Conservation (phyloP, 2,329 filamentous ascomycete species). For the Bisporella sp. region DNA sequence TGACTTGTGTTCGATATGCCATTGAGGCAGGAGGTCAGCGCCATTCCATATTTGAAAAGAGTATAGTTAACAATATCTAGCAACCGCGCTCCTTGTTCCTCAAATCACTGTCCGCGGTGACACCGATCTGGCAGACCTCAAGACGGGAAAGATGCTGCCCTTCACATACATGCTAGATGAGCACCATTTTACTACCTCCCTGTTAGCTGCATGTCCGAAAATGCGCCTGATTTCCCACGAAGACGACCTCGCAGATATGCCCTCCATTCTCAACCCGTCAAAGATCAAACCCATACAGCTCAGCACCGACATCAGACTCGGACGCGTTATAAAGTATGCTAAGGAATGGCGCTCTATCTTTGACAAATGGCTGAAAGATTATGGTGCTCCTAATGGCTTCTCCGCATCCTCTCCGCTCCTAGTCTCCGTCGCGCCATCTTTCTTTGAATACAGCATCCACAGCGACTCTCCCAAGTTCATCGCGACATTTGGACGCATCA, state of each 20-base stretch:
- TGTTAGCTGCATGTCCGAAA: constrained; percentile 13
- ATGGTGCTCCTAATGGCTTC: background rate
- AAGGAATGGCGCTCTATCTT: constrained; percentile 6
- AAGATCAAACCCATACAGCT: background rate
- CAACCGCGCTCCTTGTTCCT: background rate
- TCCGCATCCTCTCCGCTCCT: constrained; percentile 6
- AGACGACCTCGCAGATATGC: constrained; percentile 13
- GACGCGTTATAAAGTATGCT: background rate
- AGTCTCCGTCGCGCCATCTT: constrained; percentile 5
- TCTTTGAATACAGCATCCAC: constrained; percentile 27
- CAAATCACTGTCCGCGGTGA: constrained; percentile 12
- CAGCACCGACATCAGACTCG: constrained; percentile 1
- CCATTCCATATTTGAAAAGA: background rate
- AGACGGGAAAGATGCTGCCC: constrained; percentile 4
- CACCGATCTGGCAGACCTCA: constrained; percentile 4
- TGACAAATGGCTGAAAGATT: constrained; percentile 6
- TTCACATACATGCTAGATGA: constrained; percentile 21
- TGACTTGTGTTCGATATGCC: constrained; percentile 39
- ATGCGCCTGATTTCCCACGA: constrained; percentile 10
- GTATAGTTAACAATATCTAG: background rate
- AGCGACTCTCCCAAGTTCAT: constrained; percentile 26
- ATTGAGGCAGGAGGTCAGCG: constrained; percentile 40
- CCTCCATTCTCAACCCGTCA: constrained; percentile 5
- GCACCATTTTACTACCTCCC: constrained; percentile 13
- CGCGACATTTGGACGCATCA: constrained; percentile 32